phyloP scores from a whole-genome alignment of 2,329 filamentous ascomycete genomes.

The Talaromyces sp. region DNA sequence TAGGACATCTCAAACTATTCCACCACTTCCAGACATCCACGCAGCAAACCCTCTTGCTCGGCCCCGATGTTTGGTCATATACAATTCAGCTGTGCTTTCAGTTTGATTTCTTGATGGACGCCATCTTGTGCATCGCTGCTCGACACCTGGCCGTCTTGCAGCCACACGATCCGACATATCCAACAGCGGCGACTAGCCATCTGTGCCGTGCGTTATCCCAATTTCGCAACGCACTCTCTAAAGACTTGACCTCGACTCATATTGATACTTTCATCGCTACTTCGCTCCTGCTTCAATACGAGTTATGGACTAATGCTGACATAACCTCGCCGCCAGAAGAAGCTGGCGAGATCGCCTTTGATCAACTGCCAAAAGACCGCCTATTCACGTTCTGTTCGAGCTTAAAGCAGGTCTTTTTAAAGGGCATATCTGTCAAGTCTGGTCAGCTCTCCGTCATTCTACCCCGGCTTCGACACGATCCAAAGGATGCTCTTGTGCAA shows the following conservation, averaged over 20 bases:
- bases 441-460: background rate
- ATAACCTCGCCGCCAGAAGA: background rate
- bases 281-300: conserved; percentile 9
- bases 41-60: conserved; percentile 2
- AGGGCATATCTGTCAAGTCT: background rate
- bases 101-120: conserved; percentile 7
- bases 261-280: conserved; percentile 11
- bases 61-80: conserved; percentile 3
- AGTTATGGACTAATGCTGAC: conserved; percentile 8
- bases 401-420: conserved; percentile 10
- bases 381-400: conserved; percentile 9
- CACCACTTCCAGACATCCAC: conserved; percentile 9
- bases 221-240: conserved; percentile 1
- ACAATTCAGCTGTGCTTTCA: conserved; percentile 5
- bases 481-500: background rate
- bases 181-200: conserved; percentile 3
- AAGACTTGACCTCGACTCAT: conserved; percentile 7
- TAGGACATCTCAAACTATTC: background rate
- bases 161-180: background rate
- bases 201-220: conserved; percentile 3
- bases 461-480: background rate
- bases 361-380: background rate
- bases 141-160: conserved; percentile 5
- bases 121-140: conserved; percentile 6
- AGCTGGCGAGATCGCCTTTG: background rate